Conservation (phyloP, 2,329 filamentous ascomycete species). For the Alternaria tenuissima region DNA sequence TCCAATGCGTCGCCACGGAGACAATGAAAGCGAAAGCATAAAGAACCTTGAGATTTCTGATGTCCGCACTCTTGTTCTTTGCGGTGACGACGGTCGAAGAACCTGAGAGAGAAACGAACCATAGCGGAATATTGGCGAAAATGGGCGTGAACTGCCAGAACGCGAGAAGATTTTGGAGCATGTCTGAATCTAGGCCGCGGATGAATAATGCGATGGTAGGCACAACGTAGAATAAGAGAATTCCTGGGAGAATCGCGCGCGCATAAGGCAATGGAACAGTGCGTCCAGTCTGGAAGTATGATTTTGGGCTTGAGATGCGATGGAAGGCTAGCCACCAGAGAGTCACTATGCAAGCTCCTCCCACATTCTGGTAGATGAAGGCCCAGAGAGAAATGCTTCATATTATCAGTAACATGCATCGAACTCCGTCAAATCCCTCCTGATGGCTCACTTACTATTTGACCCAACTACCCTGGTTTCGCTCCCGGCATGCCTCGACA, state of each 20-base stretch:
- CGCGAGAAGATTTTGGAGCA: constrained; percentile 17
- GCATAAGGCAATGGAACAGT: constrained; percentile 23
- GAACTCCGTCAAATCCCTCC: neutral
- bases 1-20: constrained; percentile 17
- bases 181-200: constrained; percentile 6
- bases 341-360: constrained; percentile 19
- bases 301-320: constrained; percentile 15
- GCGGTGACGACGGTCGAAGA: constrained; percentile 6
- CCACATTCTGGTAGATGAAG: constrained; percentile 26
- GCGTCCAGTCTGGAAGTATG: constrained; percentile 25
- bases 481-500: constrained; percentile 27
- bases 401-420: neutral
- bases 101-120: constrained; percentile 20
- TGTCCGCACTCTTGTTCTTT: constrained; percentile 19
- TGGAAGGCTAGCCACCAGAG: constrained; percentile 25
- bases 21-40: constrained; percentile 19
- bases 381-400: constrained; percentile 19
- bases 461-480: constrained; percentile 24
- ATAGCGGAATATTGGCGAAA: constrained; percentile 25
- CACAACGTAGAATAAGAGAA: constrained; percentile 18
- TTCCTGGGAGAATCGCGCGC: constrained; percentile 19
- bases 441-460: constrained; percentile 23
- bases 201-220: constrained; percentile 24
- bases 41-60: constrained; percentile 18
- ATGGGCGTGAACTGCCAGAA: constrained; percentile 28